Conservation (phyloP, 192 early-diverging fungal genomes). For the Chytriomyces confervae region DNA sequence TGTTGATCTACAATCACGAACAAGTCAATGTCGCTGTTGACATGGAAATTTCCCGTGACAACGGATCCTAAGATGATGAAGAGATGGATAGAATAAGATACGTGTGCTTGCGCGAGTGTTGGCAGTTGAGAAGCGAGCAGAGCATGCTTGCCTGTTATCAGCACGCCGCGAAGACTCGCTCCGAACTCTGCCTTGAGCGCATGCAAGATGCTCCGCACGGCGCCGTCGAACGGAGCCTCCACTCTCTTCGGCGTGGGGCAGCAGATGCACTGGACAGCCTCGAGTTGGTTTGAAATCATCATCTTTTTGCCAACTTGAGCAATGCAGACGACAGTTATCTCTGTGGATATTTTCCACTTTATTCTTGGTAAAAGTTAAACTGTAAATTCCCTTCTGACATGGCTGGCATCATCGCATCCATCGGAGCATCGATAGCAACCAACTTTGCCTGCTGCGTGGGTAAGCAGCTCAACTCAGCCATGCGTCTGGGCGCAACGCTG, state of each 20-base stretch:
- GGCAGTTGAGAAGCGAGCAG: no score
- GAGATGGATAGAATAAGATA: constrained; percentile 1
- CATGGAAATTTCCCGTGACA: constrained; percentile 24
- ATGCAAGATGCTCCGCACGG: constrained; percentile 4
- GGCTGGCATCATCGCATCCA: constrained; percentile 27
- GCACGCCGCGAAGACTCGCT: background rate
- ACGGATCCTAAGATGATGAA: background rate
- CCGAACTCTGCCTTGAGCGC: constrained; percentile 15
- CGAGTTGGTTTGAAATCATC: background rate
- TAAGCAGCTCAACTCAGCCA: background rate
- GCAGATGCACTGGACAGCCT: constrained; percentile 25
- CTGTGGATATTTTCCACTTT: no score
- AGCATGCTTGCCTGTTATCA: constrained; percentile 6
- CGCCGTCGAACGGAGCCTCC: constrained; percentile 18
- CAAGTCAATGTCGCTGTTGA: constrained; percentile 35
- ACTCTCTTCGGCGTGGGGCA: constrained; percentile 8
- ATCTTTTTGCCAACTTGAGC: no score
- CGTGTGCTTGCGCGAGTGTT: no score
- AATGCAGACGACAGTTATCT: no score
- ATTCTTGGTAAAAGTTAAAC: no score
- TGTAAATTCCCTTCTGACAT: background rate
- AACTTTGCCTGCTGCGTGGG: constrained; percentile 39
- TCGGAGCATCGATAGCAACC: constrained; percentile 23
- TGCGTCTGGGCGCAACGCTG: background rate
- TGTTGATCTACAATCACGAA: constrained; percentile 20